These are phyloP conservation scores for Parathielavia appendiculata DNA, from an alignment of 495 filamentous ascomycete species.

Conservation along the genomic window DNA sequence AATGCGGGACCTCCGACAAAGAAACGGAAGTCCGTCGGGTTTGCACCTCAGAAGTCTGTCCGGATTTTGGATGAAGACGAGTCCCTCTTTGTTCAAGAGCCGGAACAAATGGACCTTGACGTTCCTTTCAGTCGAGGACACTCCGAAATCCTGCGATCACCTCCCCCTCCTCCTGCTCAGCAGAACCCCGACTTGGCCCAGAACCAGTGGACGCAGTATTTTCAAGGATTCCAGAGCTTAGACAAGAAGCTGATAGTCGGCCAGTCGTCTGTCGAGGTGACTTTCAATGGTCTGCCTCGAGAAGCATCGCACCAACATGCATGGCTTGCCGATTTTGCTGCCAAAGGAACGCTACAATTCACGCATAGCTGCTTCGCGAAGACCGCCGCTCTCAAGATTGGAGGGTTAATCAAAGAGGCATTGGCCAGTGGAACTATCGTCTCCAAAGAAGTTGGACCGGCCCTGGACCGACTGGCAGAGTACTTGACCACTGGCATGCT, in stretches of 20 bases:
- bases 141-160: constrained; percentile 7
- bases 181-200: not conserved
- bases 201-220: too few relatives aligned
- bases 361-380: constrained; percentile 29
- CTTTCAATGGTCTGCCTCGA: constrained; percentile 32
- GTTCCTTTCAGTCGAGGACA: not conserved
- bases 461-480: constrained; percentile 29
- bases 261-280: constrained; percentile 20
- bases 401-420: constrained; percentile 1
- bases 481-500: constrained; percentile 29
- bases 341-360: constrained; percentile 31
- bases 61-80: constrained; percentile 34
- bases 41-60: constrained; percentile 28
- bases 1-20: constrained; percentile 15
- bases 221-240: constrained; percentile 20
- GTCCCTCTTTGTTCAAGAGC: constrained; percentile 16
- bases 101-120: constrained; percentile 27
- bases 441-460: constrained; percentile 15
- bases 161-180: constrained; percentile 21
- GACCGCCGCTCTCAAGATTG: constrained; percentile 19
- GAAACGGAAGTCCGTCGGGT: constrained; percentile 40
- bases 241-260: constrained; percentile 31
- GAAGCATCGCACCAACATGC: constrained; percentile 15
- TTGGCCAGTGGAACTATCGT: constrained; percentile 22
- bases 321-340: constrained; percentile 37